phyloP scores from a whole-genome alignment of 768 basidiomycete genomes.

The Russula griseocarnosa region DNA sequence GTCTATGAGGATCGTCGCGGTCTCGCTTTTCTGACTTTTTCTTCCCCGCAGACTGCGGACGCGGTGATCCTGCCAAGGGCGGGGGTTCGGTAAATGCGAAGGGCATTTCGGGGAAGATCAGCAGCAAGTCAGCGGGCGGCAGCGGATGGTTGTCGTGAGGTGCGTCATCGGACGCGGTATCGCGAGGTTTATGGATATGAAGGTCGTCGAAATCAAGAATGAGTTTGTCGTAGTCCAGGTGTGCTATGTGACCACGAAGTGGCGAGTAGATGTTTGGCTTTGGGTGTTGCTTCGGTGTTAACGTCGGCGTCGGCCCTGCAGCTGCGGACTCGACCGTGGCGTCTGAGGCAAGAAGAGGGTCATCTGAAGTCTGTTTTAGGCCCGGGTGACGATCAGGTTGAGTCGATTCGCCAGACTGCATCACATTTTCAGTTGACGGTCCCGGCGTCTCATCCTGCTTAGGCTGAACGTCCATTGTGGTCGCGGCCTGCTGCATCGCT shows the following conservation, averaged over 20 bases:
- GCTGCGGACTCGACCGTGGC: neutral
- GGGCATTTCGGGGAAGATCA: slow-evolving; percentile 83
- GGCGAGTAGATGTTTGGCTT: slow-evolving; percentile 49
- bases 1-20: slow-evolving; percentile 66
- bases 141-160: slow-evolving; percentile 32
- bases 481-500: slow-evolving; percentile 28
- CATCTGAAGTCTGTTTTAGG: slow-evolving; percentile 23
- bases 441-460: slow-evolving; percentile 25
- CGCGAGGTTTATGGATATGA: slow-evolving; percentile 31
- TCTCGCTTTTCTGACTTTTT: slow-evolving; percentile 46
- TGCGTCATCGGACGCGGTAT: slow-evolving; percentile 5
- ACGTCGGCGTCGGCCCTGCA: slow-evolving; percentile 7
- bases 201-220: slow-evolving; percentile 54
- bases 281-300: slow-evolving; percentile 34
- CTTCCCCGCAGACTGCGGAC: slow-evolving; percentile 32
- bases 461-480: slow-evolving; percentile 42
- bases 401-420: neutral
- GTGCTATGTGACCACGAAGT: slow-evolving; percentile 55
- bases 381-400: slow-evolving; percentile 13
- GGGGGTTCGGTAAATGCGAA: slow-evolving; percentile 50
- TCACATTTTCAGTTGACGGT: neutral
- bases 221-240: slow-evolving; percentile 41
- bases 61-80: slow-evolving; percentile 6
- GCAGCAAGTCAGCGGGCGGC: slow-evolving; percentile 50
- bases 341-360: slow-evolving; percentile 21